Percentiles rank a stretch among this genome's conserved stretches.
phyloP scores from a whole-genome alignment of 1,284 basidiomycete genomes.

The Tylopilus orsonianus region DNA sequence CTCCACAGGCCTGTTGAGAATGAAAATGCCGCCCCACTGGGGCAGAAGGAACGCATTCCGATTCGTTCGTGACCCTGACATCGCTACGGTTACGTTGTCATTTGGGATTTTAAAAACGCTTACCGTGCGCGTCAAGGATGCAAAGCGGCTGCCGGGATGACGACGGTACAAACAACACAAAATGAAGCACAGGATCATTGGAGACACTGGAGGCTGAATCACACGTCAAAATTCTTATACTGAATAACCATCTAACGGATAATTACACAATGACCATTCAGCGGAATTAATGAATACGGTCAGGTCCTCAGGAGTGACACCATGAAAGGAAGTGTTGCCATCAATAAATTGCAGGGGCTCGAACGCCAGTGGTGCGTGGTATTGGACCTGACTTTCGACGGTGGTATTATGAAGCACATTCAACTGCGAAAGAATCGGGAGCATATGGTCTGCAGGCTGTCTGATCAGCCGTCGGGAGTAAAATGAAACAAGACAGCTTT shows the following conservation, averaged over 20 bases:
- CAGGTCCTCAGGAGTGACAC: conserved; percentile 76
- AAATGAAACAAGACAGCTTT: conserved; percentile 38
- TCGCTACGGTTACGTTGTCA: conserved; percentile 9
- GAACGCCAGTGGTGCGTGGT: conserved; percentile 88
- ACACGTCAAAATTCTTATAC: conserved; percentile 14
- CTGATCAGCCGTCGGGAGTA: conserved; percentile 16
- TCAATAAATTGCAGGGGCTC: conserved; percentile 48
- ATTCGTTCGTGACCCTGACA: conserved; percentile 42
- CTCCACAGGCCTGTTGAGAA: conserved; percentile 63
- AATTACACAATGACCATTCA: conserved; percentile 88
- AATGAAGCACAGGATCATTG: conserved; percentile 91
- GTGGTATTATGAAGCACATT: conserved; percentile 83
- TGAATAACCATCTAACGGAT: neutral
- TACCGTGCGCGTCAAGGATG: conserved; percentile 63
- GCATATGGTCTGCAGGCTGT: conserved; percentile 58
- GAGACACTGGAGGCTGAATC: conserved; percentile 73
- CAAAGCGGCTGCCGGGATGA: conserved; percentile 64
- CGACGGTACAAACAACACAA: conserved; percentile 88
- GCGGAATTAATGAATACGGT: conserved; percentile 95
- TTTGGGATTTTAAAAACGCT: conserved; percentile 14
- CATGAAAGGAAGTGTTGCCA: conserved; percentile 43
- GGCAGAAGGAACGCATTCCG: conserved; percentile 85
- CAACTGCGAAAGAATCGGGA: conserved; percentile 64
- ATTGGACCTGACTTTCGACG: conserved; percentile 92
- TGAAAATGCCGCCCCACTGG: conserved; percentile 91